phyloP scores from a whole-genome alignment of 768 basidiomycete species.

The Serpula lacrymans region DNA sequence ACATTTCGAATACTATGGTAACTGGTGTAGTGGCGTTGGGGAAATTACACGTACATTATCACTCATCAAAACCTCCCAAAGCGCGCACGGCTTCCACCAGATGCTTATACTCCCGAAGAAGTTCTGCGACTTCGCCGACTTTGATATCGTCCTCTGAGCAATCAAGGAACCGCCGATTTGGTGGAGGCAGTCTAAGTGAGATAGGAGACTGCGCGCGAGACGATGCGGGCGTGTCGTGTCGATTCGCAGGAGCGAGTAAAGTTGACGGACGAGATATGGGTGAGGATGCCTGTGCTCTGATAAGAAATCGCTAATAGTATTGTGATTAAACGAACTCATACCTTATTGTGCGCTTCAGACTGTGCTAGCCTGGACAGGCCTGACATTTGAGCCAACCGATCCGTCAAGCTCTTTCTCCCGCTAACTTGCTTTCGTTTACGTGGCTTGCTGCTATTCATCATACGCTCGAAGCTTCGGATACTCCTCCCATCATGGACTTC shows the following conservation, averaged over 20 bases:
- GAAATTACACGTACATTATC: not conserved
- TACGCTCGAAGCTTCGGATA: constrained; percentile 83
- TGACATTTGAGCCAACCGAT: constrained; percentile 78
- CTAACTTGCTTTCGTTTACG: constrained; percentile 18
- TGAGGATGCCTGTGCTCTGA: constrained; percentile 27
- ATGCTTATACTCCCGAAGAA: constrained; percentile 79
- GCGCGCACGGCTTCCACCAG: constrained; percentile 66
- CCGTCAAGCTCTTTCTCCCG: constrained; percentile 70
- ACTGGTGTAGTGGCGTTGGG: too few species aligned
- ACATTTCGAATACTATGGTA: too few species aligned
- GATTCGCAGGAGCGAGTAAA: constrained; percentile 23
- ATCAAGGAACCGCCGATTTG: constrained; percentile 67
- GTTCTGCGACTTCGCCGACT: constrained; percentile 74
- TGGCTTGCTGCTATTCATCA: constrained; percentile 56
- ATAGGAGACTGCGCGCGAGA: constrained; percentile 39
- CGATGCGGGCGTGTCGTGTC: constrained; percentile 34
- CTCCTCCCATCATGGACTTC: constrained; percentile 60
- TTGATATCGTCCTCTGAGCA: constrained; percentile 73
- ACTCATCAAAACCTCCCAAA: constrained; percentile 52
- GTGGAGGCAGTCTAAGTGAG: constrained; percentile 50
- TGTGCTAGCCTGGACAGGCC: constrained; percentile 45
- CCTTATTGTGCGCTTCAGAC: constrained; percentile 30
- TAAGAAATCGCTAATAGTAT: constrained; percentile 1
- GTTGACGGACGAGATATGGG: constrained; percentile 40
- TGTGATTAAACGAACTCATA: constrained; percentile 9